phyloP scores from a whole-genome alignment of 1,139 yeast genomes.

The Taphrina confusa region DNA sequence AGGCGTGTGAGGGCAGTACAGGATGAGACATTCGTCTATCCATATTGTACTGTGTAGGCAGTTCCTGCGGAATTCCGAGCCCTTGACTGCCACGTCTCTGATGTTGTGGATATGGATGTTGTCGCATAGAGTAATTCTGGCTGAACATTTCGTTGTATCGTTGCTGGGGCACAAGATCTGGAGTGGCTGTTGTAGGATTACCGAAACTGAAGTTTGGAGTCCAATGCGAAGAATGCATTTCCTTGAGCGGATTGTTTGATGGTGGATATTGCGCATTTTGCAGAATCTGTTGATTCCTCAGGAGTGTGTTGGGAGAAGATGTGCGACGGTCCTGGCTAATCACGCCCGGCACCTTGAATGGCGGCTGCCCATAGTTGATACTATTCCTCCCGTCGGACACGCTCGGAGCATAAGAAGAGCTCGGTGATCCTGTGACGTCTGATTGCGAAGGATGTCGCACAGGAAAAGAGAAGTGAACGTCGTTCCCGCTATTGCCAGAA shows the following conservation, averaged over 20 bases:
- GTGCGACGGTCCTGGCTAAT: conserved; percentile 20
- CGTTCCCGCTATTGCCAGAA: background rate
- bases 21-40: conserved; percentile 35
- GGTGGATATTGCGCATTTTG: background rate
- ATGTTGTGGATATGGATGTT: background rate
- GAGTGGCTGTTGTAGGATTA: background rate
- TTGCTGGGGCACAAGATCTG: background rate
- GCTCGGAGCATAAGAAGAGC: conserved; percentile 29
- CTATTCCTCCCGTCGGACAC: conserved; percentile 27
- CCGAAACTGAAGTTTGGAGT: conserved; percentile 33
- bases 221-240: conserved; percentile 20
- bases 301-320: conserved; percentile 16
- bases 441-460: conserved; percentile 20
- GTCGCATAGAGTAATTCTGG: background rate
- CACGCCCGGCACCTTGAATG: conserved; percentile 17
- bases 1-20: conserved; percentile 24
- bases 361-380: conserved; percentile 24
- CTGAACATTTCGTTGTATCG: background rate
- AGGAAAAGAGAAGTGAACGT: conserved; percentile 11
- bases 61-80: background rate
- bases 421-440: conserved; percentile 23
- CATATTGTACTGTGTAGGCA: background rate
- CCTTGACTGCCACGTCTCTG: conserved; percentile 16
- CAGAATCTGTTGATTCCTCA: conserved; percentile 8
- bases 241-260: background rate